A percentile compares a stretch with the other conserved stretches of the same genome.
Conservation (phyloP, 1,284 basidiomycete genomes). For the Fomitopsis betulina region DNA sequence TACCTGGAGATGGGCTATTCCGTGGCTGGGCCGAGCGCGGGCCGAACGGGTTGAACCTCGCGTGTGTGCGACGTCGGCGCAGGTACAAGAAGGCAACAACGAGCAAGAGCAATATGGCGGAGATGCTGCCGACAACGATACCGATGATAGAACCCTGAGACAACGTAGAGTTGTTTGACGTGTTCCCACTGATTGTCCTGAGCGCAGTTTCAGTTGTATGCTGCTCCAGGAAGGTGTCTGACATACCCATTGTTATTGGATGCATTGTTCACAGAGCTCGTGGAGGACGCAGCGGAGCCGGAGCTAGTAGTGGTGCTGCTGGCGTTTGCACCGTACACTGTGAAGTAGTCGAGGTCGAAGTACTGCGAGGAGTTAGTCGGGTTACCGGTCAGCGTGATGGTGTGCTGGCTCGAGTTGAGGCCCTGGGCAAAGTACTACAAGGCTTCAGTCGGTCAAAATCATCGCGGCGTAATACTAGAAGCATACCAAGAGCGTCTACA, state of each 20-base stretch:
- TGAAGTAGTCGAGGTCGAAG: slow-evolving; percentile 41
- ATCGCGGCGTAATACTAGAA: background rate
- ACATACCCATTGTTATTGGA: background rate
- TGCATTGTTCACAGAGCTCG: background rate
- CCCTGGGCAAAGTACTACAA: slow-evolving; percentile 36
- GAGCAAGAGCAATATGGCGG: slow-evolving; percentile 29
- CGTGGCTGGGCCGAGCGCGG: background rate
- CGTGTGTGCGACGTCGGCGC: slow-evolving; percentile 13
- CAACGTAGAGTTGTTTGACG: slow-evolving; percentile 3
- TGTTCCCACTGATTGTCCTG: background rate
- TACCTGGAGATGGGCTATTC: slow-evolving; percentile 24
- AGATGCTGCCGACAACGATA: slow-evolving; percentile 25
- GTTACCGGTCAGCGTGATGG: slow-evolving; percentile 29
- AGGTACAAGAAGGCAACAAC: slow-evolving; percentile 27
- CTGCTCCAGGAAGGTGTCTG: background rate
- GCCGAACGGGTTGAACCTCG: background rate
- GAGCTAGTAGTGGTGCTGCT: background rate
- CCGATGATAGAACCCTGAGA: slow-evolving; percentile 25
- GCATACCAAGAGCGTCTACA: slow-evolving; percentile 41
- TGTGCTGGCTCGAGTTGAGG: slow-evolving; percentile 31
- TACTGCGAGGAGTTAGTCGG: slow-evolving; percentile 28
- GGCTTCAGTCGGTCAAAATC: background rate
- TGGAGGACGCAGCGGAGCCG: background rate
- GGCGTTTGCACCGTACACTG: slow-evolving; percentile 19
- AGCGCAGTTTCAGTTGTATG: background rate